Conservation (phyloP, 495 filamentous ascomycete species). For the Pyronema omphalodes region DNA sequence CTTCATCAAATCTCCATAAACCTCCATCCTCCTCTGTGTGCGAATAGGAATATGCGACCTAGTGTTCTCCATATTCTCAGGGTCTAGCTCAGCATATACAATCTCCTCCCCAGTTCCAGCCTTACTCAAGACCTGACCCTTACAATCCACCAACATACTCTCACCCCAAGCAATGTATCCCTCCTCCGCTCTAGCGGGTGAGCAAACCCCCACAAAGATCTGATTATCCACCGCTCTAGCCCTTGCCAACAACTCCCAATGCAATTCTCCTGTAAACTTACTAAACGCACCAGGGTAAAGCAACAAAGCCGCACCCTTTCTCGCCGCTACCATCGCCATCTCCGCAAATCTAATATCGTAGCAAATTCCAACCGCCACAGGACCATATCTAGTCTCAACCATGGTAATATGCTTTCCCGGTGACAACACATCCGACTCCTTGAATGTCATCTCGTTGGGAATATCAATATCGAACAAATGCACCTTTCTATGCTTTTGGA, state of each 20-base stretch:
- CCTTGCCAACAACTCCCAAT: constrained; percentile 71
- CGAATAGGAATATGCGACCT: constrained; percentile 72
- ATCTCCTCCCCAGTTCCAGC: constrained; percentile 49
- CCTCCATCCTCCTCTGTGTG: constrained; percentile 77
- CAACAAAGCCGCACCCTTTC: constrained; percentile 62
- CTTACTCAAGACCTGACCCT: constrained; percentile 57
- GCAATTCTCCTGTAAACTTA: constrained; percentile 71
- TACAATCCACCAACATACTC: constrained; percentile 74
- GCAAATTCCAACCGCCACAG: constrained; percentile 75
- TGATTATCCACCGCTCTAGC: constrained; percentile 89
- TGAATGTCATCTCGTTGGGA: constrained; percentile 80
- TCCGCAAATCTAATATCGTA: constrained; percentile 97
- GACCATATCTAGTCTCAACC: constrained; percentile 69
- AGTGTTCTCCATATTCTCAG: constrained; percentile 51
- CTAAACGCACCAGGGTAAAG: constrained; percentile 95
- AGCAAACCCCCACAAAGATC: constrained; percentile 81
- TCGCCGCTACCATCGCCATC: constrained; percentile 73
- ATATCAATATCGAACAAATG: constrained; percentile 99
- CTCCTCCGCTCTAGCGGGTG: constrained; percentile 60
- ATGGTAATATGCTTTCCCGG: constrained; percentile 68
- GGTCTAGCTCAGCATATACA: constrained; percentile 55
- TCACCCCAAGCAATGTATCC: constrained; percentile 85
- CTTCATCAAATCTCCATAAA: constrained; percentile 82
- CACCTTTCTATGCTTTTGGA: constrained; percentile 78
- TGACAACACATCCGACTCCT: constrained; percentile 70